These are phyloP conservation scores for Colletotrichum sp. DNA, from an alignment of 2,329 filamentous ascomycete genomes.

Conservation along the genomic window DNA sequence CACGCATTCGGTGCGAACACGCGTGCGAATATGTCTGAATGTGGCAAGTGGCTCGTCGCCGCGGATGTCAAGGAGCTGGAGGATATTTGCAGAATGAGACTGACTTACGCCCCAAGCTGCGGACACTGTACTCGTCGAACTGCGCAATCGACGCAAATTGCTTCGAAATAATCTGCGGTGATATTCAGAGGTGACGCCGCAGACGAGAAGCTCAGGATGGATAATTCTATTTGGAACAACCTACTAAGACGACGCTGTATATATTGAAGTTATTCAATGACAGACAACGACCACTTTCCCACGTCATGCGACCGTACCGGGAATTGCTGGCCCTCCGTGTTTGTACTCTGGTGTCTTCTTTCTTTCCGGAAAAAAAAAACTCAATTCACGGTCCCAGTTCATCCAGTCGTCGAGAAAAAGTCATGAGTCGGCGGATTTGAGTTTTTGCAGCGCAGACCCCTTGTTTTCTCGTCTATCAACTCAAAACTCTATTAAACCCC, in stretches of 20 bases:
- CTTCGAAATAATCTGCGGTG: background rate
- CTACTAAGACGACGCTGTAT: background rate
- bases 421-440: background rate
- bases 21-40: background rate
- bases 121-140: rapidly evolving
- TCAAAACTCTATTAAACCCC: background rate
- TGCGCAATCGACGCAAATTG: background rate
- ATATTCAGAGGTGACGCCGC: background rate
- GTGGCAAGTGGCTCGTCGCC: background rate
- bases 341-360: background rate
- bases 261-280: background rate
- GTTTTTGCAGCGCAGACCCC: background rate
- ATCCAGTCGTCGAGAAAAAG: background rate
- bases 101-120: background rate
- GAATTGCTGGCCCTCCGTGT: background rate
- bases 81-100: background rate
- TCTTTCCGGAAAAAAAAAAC: background rate
- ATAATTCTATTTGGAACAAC: background rate
- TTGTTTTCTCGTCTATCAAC: background rate
- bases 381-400: background rate
- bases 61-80: background rate
- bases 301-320: background rate
- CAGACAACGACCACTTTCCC: background rate
- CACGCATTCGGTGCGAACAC: background rate
- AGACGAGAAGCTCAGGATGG: background rate